Base-by-base conservation (phyloP, 768 basidiomycete genomes). In the Tremella fuciformis region DNA sequence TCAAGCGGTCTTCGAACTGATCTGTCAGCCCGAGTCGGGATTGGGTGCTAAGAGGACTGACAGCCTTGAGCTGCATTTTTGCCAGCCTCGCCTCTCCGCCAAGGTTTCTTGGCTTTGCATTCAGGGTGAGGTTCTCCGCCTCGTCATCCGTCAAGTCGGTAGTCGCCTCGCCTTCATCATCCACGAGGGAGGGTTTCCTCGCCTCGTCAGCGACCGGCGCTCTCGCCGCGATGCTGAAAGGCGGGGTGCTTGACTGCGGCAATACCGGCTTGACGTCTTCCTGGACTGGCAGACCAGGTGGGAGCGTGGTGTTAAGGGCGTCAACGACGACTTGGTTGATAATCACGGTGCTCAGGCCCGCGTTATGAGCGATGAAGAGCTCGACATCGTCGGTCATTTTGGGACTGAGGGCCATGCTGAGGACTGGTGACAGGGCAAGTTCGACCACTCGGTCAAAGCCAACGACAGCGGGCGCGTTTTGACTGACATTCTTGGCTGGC, bases 1-100 rank as follows among this genome's bases (percentile, higher is more conserved):
- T 50, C 41, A 71, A 26, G 19, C 62, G 29, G 24, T 68, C 66
- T 53, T 73, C 71, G 51, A 65, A 65, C 70, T 71, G 29, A 38
- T 15, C 2, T 24, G 41, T 54, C 21, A 54, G 47, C 42, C 15
- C 29, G 11, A 6, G 11, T 34, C 29, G 6, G 6, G 29, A 34
- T 6, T 6, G 29, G 4, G 29, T 4, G 6, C 4, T 34, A 11
- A 11, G 29, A 34, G 29, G 29, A 34, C 29, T 34, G 29, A 34
- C 29, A 34, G 29, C 29, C 11, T 34, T 34, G 39, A 55, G 55
- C 50, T 15, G 46, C 16, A 13, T 16, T 26, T 21, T 16, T 25
- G 53, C 46, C 21, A 40, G 8, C 19, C 50, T 44, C 8, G n/a
- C n/a, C 15, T 25, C 40, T n/a, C 25, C 40, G 39, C n/a, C 37